phyloP scores from a whole-genome alignment of 352 stramenopile genomes.

The Pythium dissimile region DNA sequence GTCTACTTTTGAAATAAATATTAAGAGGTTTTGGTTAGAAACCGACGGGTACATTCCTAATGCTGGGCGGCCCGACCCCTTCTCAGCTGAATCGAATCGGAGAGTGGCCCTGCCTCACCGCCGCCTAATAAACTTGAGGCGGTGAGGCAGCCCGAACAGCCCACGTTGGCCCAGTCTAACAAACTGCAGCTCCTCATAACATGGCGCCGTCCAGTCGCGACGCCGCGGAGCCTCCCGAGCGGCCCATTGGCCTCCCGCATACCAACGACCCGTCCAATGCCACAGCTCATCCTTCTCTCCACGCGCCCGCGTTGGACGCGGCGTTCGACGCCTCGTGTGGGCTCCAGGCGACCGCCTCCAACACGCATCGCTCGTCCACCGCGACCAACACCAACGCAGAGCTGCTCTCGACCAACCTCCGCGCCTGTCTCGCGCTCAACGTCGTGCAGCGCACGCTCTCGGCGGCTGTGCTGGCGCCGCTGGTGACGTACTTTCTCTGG shows the following conservation, averaged over 20 bases:
- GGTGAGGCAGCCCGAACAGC: too few species aligned
- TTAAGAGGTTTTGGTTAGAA: too few species aligned
- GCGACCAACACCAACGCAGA: neutral
- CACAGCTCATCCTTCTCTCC: neutral
- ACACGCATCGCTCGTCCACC: neutral
- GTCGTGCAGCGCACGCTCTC: constrained; percentile 65
- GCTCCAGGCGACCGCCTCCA: neutral
- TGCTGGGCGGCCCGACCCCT: too few species aligned
- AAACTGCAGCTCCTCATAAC: too few species aligned
- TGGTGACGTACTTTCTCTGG: constrained; percentile 75
- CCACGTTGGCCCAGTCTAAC: too few species aligned
- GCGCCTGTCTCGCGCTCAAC: constrained; percentile 30
- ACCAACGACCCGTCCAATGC: neutral
- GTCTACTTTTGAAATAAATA: too few species aligned
- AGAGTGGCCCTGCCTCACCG: too few species aligned
- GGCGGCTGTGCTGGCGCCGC: constrained; percentile 47
- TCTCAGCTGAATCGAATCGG: too few species aligned
- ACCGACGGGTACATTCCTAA: too few species aligned
- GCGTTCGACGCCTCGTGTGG: neutral
- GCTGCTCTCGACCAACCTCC: neutral
- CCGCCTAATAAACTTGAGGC: too few species aligned
- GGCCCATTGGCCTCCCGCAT: neutral
- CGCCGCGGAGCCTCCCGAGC: neutral
- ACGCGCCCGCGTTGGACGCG: neutral
- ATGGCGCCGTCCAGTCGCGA: neutral